These are phyloP conservation scores for Leishmania aethiopica DNA, from an alignment of 208 protist genomes.

Conservation along the genomic window DNA sequence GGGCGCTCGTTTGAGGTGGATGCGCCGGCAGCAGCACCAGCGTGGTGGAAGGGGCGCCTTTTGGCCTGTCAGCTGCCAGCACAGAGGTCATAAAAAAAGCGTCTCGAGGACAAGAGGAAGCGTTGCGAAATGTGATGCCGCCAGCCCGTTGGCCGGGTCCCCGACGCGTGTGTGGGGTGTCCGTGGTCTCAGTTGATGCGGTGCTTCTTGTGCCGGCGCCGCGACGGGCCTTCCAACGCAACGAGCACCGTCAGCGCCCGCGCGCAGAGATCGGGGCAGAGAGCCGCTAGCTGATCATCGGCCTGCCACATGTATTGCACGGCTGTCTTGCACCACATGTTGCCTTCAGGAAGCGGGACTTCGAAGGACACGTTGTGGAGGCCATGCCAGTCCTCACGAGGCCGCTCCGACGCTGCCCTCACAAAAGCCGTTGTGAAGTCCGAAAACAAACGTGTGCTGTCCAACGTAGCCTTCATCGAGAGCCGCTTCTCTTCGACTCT, in stretches of 20 bases:
- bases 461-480: constrained; percentile 5
- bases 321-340: background rate
- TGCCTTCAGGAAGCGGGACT: constrained; percentile 3
- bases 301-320: constrained; percentile 7
- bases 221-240: constrained; percentile 58
- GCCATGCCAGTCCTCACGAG: background rate
- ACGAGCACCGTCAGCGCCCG: constrained; percentile 41
- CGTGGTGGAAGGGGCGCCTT: background rate
- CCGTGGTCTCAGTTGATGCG: constrained; percentile 58
- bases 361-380: background rate
- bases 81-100: background rate
- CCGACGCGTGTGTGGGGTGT: background rate
- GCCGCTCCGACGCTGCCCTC: background rate
- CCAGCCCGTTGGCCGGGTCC: background rate
- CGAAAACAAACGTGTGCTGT: constrained; percentile 24
- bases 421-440: constrained; percentile 22
- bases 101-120: background rate
- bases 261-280: constrained; percentile 51
- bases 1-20: background rate
- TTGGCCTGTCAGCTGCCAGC: background rate
- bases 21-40: background rate
- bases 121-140: background rate
- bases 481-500: constrained; percentile 6
- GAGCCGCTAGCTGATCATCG: constrained; percentile 9
- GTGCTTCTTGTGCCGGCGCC: constrained; percentile 58